Evolutionary conservation across 2,329 filamentous ascomycete species (phyloP), one percentile per base, ranked within the genome.

Genomic region (Pseudocercospora vitis): DNA sequence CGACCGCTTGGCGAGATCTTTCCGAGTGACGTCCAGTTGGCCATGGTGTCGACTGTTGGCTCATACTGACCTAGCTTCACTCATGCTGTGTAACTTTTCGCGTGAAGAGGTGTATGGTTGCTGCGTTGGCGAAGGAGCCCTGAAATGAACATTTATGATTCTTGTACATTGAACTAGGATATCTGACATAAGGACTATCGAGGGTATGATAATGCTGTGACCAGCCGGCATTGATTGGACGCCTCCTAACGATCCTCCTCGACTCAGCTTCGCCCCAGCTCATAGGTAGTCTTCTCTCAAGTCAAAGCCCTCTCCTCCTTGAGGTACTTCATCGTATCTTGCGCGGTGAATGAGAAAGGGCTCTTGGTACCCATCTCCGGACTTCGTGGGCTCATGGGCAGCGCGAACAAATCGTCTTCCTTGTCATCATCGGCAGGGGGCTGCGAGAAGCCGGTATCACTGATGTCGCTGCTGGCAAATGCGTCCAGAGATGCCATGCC

Each of bases 331-430:
- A 59, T 62, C 33, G 67, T 73, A 57, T 77, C 74, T 37, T 68
- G 64, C n/a, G 69, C 69, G 2, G 58, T 63, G 68, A 85, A 82
- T 3, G 80, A 82, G 67, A 96, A 96, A 0, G 90, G 91, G 66
- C 88, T 91, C 63, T 85, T 88, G 49, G 85, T 84, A 11, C 42
- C 42, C 78, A 94, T 90, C 62, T 95, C 90, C 0, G 91, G 91
- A 64, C 88, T 91, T 47, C 91, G 79, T 1, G 91, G 91, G 65
- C 88, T 92, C 74, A 96, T 83, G 1, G 89, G 90, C 48, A 95
- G 80, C 0, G 90, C 91, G 67, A 96, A 96, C 2, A 96, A 77
- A 33, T 88, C 91, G 54, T 95, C 90, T 61, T 90, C 87, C 0
- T 80, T 81, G 33, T 86, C 82, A 4, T 77, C 73, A 7, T 73